These are phyloP conservation scores for Iberis amara DNA, from an alignment of 441 rosid species.

Conservation along the genomic window DNA sequence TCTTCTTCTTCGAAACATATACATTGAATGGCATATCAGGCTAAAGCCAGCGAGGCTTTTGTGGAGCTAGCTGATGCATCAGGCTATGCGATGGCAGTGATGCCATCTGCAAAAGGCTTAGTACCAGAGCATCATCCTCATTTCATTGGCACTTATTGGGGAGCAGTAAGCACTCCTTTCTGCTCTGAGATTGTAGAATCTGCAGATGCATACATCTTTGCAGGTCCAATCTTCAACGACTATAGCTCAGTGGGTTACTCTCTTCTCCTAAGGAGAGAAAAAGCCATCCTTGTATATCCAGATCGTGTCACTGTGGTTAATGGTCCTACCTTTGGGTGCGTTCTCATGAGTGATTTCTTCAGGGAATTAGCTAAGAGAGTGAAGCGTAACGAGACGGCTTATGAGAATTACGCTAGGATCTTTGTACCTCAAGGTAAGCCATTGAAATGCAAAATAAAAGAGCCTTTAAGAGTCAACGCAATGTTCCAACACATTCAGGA, in stretches of 20 bases:
- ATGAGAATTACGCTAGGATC: constrained; percentile 56
- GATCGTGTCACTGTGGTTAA: constrained; percentile 52
- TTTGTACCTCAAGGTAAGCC: constrained; percentile 58
- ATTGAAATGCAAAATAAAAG: constrained; percentile 41
- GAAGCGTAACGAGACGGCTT: constrained; percentile 42
- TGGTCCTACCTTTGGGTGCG: constrained; percentile 67
- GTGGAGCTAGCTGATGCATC: constrained; percentile 50
- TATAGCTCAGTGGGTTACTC: constrained; percentile 75
- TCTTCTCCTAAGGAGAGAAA: constrained; percentile 65
- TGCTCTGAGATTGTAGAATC: constrained; percentile 76
- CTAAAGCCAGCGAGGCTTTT: constrained; percentile 52
- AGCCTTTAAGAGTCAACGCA: constrained; percentile 50
- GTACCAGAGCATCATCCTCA: constrained; percentile 58
- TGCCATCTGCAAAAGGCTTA: constrained; percentile 75
- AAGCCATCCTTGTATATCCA: constrained; percentile 60
- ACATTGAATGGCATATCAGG: too few species aligned
- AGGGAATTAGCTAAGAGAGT: constrained; percentile 42
- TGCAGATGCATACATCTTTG: constrained; percentile 65
- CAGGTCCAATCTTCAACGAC: constrained; percentile 69
- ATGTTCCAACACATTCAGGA: constrained; percentile 78
- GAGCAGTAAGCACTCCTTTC: constrained; percentile 53
- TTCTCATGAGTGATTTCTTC: constrained; percentile 56
- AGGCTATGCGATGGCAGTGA: constrained; percentile 51
- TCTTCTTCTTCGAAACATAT: too few species aligned
- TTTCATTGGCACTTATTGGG: constrained; percentile 67